These are phyloP conservation scores for Phytophthora vignae DNA, from an alignment of 352 stramenopile species.

Conservation along the genomic window DNA sequence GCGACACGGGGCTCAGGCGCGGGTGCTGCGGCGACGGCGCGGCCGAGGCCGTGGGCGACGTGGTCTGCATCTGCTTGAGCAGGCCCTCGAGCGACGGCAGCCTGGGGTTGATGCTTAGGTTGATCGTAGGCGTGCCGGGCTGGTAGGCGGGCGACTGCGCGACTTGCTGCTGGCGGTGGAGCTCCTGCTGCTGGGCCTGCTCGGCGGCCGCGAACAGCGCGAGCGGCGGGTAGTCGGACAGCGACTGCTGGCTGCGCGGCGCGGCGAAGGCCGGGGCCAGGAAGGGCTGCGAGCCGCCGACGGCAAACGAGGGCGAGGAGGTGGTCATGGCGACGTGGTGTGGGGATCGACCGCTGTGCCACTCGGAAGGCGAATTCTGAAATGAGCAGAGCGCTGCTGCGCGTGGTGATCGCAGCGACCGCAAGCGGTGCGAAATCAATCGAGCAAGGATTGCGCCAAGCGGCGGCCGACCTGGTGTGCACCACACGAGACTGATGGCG, in stretches of 20 bases:
- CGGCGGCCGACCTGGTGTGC: slow-evolving; percentile 6
- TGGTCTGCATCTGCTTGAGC: slow-evolving; percentile 73
- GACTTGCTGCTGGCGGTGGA: slow-evolving; percentile 28
- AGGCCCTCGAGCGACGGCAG: slow-evolving; percentile 71
- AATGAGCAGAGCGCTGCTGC: slow-evolving; percentile 19
- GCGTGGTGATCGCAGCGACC: slow-evolving; percentile 13
- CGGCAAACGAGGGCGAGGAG: slow-evolving; percentile 26
- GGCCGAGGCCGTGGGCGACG: slow-evolving; percentile 24
- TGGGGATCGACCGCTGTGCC: slow-evolving; percentile 14
- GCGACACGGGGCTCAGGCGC: slow-evolving; percentile 40
- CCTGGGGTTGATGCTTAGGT: slow-evolving; percentile 48
- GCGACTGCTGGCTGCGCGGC: slow-evolving; percentile 40
- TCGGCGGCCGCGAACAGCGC: slow-evolving; percentile 36
- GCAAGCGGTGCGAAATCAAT: slow-evolving; percentile 43
- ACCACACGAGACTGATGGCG: background rate
- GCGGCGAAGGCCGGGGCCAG: slow-evolving; percentile 33
- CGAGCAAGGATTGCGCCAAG: slow-evolving; percentile 33
- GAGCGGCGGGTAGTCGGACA: slow-evolving; percentile 39
- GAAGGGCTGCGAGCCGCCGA: slow-evolving; percentile 34
- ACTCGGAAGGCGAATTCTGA: slow-evolving; percentile 40
- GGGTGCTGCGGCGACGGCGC: slow-evolving; percentile 20
- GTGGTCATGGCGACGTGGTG: slow-evolving; percentile 27
- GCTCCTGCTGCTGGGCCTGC: slow-evolving; percentile 33
- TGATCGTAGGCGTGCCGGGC: slow-evolving; percentile 15
- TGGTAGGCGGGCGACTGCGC: slow-evolving; percentile 15